Evolutionary conservation across 768 basidiomycete species (phyloP), one percentile per base, ranked within the genome.

Genomic region (Daedaleopsis sinensis): DNA sequence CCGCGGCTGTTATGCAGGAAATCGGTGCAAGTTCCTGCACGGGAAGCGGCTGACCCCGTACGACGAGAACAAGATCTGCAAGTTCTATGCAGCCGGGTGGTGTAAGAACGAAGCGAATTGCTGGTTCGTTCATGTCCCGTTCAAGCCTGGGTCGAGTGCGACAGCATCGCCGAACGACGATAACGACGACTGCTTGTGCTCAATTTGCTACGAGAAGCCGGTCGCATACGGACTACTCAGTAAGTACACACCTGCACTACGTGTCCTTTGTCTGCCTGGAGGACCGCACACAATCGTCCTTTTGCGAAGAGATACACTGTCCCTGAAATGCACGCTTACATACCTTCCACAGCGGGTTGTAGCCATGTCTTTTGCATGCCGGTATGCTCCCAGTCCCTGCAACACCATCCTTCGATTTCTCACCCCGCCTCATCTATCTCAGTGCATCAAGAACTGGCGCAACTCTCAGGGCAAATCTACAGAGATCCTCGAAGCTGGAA

Each of bases 361-460:
- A 87, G 82, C 62, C 92, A 94, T 72, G 76, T 91, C 51, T 93
- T 92, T 72, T 94, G 92, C 70, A 78, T 89, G 39, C 72, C 82
- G 61, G 91, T 91, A 70, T 59, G 80, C 73, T 13, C 21, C 44
- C 3, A 27, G 39, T 47, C 18, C n/a, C 2, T 18, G 1, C 11
- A 19, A 19, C 49, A 36, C 21, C 48, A 3, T 15, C 37, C 50
- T 53, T 51, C 47, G 12, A 44, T 50, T 35, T 4, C 23, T 10
- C 21, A 16, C 39, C n/a, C 32, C 15, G 38, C 23, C 46, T 37
- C n/a, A 37, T 27, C 9, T 8, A 27, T 18, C 47, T 39, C 65
- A 92, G 88, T 94, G 92, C 70, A 90, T 94, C 61, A 86, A 85
- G 47, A 83, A 84, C 67, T 94, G 92, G 92, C 84, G 92, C 27